phyloP scores from a whole-genome alignment of 164 flowering plant genomes.

The Vitis amurensis region DNA sequence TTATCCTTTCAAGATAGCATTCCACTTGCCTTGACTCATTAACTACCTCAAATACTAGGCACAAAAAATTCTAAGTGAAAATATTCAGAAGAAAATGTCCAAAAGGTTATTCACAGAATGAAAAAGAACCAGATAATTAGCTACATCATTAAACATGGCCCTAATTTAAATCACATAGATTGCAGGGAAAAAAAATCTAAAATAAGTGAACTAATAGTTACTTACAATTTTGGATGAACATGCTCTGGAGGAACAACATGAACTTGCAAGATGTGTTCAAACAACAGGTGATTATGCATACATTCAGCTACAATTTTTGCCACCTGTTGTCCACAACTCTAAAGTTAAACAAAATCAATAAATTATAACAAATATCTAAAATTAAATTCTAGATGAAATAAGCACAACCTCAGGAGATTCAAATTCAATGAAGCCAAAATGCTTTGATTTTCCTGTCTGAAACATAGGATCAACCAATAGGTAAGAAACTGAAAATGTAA shows the following conservation, averaged over 20 bases:
- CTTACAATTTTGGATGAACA: constrained; percentile 89
- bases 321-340: constrained; percentile 48
- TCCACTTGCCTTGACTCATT: too few species aligned
- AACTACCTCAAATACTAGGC: too few species aligned
- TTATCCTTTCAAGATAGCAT: too few species aligned
- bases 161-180: background rate
- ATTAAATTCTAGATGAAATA: background rate
- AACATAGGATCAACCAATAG: too few species aligned
- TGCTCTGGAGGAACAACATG: constrained; percentile 69
- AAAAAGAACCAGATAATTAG: background rate
- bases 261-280: constrained; percentile 88
- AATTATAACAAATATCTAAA: background rate
- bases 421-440: constrained; percentile 89
- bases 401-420: constrained; percentile 70
- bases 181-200: background rate
- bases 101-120: too few species aligned
- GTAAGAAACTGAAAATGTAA: too few species aligned
- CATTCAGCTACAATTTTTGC: constrained; percentile 80
- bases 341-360: background rate
- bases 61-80: too few species aligned
- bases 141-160: background rate
- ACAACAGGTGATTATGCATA: constrained; percentile 81
- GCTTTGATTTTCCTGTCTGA: constrained; percentile 94
- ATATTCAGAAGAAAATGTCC: too few species aligned
- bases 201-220: background rate